Percentiles rank a stretch among this genome's conserved stretches.
phyloP scores from a whole-genome alignment of 164 flowering plant species.

The Taxillus chinensis region DNA sequence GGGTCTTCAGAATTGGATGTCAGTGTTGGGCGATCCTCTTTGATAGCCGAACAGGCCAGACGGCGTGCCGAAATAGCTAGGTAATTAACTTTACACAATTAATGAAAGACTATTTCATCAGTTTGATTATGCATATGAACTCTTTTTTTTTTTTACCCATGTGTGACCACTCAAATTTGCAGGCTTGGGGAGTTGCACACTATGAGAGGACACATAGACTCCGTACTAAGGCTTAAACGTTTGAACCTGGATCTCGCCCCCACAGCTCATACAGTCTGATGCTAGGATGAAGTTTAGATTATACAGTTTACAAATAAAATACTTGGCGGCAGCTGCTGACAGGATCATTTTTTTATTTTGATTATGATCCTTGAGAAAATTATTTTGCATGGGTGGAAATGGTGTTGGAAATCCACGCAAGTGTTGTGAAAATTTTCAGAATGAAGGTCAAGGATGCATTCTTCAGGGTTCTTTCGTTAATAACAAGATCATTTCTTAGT shows the following conservation, averaged over 20 bases:
- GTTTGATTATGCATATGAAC: not conserved
- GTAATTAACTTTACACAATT: slow-evolving; percentile 21
- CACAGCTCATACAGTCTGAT: slow-evolving; percentile 63
- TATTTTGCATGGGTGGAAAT: no score
- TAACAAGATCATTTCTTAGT: no score
- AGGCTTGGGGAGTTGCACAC: slow-evolving; percentile 72
- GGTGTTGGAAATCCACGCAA: no score
- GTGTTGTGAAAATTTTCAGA: no score
- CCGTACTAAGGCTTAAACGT: slow-evolving; percentile 64
- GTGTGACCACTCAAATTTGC: slow-evolving; percentile 15
- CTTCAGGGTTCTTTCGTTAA: no score
- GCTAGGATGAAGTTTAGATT: not conserved
- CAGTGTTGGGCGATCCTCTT: slow-evolving; percentile 40
- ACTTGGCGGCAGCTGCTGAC: not conserved
- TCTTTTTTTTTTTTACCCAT: not conserved
- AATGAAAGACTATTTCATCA: not conserved
- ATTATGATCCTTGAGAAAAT: no score
- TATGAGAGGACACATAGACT: slow-evolving; percentile 66
- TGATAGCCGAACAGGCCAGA: slow-evolving; percentile 69
- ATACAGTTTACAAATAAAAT: not conserved
- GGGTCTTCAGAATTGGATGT: slow-evolving; percentile 34
- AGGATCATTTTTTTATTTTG: not conserved
- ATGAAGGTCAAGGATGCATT: no score
- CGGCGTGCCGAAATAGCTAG: slow-evolving; percentile 92
- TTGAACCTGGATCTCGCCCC: slow-evolving; percentile 43